Base-by-base conservation (phyloP, 1,139 yeast species). In the Magnusiomyces paraingens region DNA sequence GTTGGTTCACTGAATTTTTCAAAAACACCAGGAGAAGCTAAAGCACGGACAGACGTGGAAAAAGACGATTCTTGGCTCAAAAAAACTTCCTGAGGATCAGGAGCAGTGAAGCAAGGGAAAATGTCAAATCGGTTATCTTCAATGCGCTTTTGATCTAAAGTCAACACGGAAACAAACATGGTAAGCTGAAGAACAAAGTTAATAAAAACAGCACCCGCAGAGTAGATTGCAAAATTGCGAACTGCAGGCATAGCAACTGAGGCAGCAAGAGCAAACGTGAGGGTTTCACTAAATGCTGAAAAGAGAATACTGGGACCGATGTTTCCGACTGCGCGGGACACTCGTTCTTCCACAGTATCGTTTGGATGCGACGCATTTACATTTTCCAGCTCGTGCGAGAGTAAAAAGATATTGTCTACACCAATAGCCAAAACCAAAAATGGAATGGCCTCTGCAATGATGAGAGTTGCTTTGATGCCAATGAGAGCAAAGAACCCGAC, bases 371-470 rank as follows among this genome's bases (percentile, higher is more conserved):
- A 66, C 18, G 75, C 74, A 55, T 78, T 78, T 15, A 84, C 77
- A 26, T 76, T 70, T 47, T 82, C 81, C 50, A 87, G 73, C 64
- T 89, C 96, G 67, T 89, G 93, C 1, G 89, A 85, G 22, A 93
- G 80, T 59, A 93, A 73, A 65, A 91, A 93, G 38, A 93, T 86
- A 65, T 93, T 93, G 69, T 93, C 99, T 29, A 93, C 93, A 15
- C 99, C 99, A 55, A 93, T 84, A 0, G 99, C 99, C 58, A 93
- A 74, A 4, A 93, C 86, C 64, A 93, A 72, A 64, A 93, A 93
- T n/a, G 98, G 98, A 47, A 93, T 93, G 2, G 93, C 98, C 66
- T 93, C 98, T 1, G 98, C 97, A 59, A 93, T 89, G 59, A 93
- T 91, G 43, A 93, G 73, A 0, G 98, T 93, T 0, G 95, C 87